These are phyloP conservation scores for Antrodiella citrinella DNA, from an alignment of 768 basidiomycete species.

Conservation along the genomic window DNA sequence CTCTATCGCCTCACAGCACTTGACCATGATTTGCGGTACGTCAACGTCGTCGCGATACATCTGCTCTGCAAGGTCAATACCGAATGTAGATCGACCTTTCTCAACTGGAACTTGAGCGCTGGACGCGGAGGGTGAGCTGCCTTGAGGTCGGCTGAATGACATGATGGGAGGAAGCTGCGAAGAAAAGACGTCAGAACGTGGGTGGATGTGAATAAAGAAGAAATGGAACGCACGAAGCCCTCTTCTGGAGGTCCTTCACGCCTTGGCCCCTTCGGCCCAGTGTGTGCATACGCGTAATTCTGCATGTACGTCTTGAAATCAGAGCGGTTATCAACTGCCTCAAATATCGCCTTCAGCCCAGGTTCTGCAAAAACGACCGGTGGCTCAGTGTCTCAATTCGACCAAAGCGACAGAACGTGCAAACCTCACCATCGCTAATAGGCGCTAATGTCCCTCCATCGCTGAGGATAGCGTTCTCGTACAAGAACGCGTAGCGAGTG, in stretches of 20 bases:
- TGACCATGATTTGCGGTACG: slow-evolving; percentile 78
- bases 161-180: slow-evolving; percentile 56
- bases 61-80: slow-evolving; percentile 87
- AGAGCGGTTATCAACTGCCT: slow-evolving; percentile 86
- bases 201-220: slow-evolving; percentile 2
- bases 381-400: background rate
- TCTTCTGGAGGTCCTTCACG: slow-evolving; percentile 88
- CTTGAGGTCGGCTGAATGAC: slow-evolving; percentile 24
- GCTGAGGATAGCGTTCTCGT: slow-evolving; percentile 82
- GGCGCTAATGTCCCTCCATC: slow-evolving; percentile 84
- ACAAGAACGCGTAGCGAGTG: slow-evolving; percentile 89
- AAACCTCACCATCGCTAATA: slow-evolving; percentile 34
- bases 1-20: slow-evolving; percentile 90
- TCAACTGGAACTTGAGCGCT: slow-evolving; percentile 33
- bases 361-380: slow-evolving; percentile 29
- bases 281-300: slow-evolving; percentile 89
- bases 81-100: slow-evolving; percentile 79
- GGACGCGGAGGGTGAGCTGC: slow-evolving; percentile 20
- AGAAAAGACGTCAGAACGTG: slow-evolving; percentile 3
- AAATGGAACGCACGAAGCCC: slow-evolving; percentile 73
- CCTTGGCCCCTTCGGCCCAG: slow-evolving; percentile 63
- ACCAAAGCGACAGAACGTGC: background rate
- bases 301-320: slow-evolving; percentile 98
- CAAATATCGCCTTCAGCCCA: slow-evolving; percentile 81
- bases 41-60: slow-evolving; percentile 89